phyloP scores from a whole-genome alignment of 1,284 basidiomycete species.

The Irpex sp. region DNA sequence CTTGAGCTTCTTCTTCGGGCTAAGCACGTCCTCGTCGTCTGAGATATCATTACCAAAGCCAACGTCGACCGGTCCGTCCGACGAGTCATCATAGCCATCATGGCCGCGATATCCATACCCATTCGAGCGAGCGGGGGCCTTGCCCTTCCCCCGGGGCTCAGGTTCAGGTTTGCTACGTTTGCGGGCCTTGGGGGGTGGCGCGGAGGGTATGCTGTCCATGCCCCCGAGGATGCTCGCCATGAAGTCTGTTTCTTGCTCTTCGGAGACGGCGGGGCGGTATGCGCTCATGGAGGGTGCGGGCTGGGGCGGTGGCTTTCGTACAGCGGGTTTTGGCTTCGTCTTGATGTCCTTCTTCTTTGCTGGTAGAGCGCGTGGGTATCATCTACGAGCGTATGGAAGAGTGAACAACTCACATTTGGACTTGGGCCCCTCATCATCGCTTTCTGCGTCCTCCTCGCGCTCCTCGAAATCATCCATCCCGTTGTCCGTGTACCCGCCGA shows the following conservation, averaged over 20 bases:
- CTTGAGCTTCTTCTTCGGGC: slow-evolving; percentile 66
- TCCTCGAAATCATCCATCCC: slow-evolving; percentile 92
- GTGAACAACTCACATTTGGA: slow-evolving; percentile 35
- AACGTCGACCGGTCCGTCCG: slow-evolving; percentile 54
- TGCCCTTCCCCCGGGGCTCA: neutral
- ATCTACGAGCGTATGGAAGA: neutral
- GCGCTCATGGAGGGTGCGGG: slow-evolving; percentile 61
- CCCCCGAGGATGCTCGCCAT: slow-evolving; percentile 74
- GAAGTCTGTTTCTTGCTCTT: slow-evolving; percentile 81
- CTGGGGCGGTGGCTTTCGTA: slow-evolving; percentile 47
- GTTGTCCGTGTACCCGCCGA: slow-evolving; percentile 91
- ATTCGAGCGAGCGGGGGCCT: slow-evolving; percentile 10
- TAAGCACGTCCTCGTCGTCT: slow-evolving; percentile 56
- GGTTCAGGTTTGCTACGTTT: slow-evolving; percentile 72
- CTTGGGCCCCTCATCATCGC: slow-evolving; percentile 30
- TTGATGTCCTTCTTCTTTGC: slow-evolving; percentile 45
- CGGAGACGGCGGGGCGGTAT: slow-evolving; percentile 73
- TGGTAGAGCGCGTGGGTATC: slow-evolving; percentile 11
- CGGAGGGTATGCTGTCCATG: slow-evolving; percentile 50
- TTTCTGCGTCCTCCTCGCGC: slow-evolving; percentile 44
- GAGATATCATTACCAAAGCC: slow-evolving; percentile 33
- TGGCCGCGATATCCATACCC: slow-evolving; percentile 20
- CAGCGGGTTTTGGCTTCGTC: slow-evolving; percentile 34
- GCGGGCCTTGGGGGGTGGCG: slow-evolving; percentile 38
- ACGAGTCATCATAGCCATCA: slow-evolving; percentile 44